Evolutionary conservation across 768 basidiomycete species (phyloP), one percentile per base, ranked within the genome.

Genomic region (Podaxis mareebaensis): DNA sequence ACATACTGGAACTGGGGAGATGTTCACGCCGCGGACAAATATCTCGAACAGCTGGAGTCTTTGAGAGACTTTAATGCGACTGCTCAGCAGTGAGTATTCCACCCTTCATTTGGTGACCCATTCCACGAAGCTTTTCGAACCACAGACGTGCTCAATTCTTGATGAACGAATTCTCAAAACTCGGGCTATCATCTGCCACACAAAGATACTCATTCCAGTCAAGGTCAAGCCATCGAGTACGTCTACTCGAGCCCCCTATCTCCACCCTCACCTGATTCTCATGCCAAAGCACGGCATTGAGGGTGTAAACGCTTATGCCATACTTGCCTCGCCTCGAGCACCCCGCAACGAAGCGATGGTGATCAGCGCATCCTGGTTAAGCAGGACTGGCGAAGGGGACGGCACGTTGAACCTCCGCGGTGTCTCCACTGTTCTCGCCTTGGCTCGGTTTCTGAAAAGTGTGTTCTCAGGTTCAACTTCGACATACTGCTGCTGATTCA

Each of bases 301-400:
- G 15, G 95, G 95, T 10, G 83, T 81, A 7, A 97, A 98, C 73
- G 85, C 89, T 12, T 98, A 96, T 72, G 92, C 91, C 15, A 76
- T 93, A 36, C 76, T 95, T 52, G 81, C 85, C 11, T 91, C 96
- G 2, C 94, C 96, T 7, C 87, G 97, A 26, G 84, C 92, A n/a
- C 86, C 95, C n/a, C 96, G 95, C 2, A 87, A 88, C 7, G 96
- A 99, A 75, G 91, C 94, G 4, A 91, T 98, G 71, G 85, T 99
- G 17, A 83, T 99, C 44, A 89, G 91, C 65, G 96, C 97, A 1
- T 92, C 95, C 5, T 97, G 95, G 95, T 67, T 88, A 4, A 95
- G 93, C 67, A 79, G 83, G 58, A 79, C 77, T 11, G 85, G 82
- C 6, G 85, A 85, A 69, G 84, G 81, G 13, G 74, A 82, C 52